phyloP scores from a whole-genome alignment of 2,329 filamentous ascomycete genomes.

The Epichloe coenophiala region DNA sequence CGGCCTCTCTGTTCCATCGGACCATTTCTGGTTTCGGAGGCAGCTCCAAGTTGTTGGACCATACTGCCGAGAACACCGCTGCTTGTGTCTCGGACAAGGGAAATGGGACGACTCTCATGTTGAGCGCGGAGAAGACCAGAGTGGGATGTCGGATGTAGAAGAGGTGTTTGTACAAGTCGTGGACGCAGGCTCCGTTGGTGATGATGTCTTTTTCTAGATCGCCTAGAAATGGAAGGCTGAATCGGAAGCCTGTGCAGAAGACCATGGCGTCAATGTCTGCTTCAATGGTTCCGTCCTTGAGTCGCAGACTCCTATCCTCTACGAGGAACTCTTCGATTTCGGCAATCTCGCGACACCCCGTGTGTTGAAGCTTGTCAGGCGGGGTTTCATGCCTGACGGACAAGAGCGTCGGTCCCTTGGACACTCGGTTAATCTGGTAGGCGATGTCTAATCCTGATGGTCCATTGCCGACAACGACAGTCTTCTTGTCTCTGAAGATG shows the following conservation, averaged over 20 bases:
- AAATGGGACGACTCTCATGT: conserved; percentile 81
- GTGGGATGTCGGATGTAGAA: conserved; percentile 66
- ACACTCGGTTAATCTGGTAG: conserved; percentile 53
- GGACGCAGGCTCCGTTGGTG: conserved; percentile 54
- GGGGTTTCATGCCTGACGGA: conserved; percentile 42
- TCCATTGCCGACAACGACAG: conserved; percentile 72
- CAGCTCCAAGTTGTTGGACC: conserved; percentile 55
- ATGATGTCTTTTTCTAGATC: conserved; percentile 38
- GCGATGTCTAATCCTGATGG: conserved; percentile 78
- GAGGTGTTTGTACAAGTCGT: conserved; percentile 65
- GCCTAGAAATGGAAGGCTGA: conserved; percentile 61
- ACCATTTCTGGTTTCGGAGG: conserved; percentile 53
- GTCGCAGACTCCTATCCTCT: conserved; percentile 45
- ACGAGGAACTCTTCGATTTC: conserved; percentile 45
- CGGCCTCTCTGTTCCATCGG: conserved; percentile 51
- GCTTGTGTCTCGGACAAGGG: conserved; percentile 67
- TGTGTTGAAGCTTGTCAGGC: conserved; percentile 29
- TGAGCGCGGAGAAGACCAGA: conserved; percentile 61
- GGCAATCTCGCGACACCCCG: conserved; percentile 36
- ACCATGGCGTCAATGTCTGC: conserved; percentile 59
- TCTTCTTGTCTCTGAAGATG: conserved; percentile 53
- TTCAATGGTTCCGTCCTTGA: conserved; percentile 53
- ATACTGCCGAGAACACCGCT: conserved; percentile 63
- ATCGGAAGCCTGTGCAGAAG: conserved; percentile 86
- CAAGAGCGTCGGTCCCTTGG: conserved; percentile 47